Percentiles rank a stretch among this genome's conserved stretches.
Conservation (phyloP, 345 rosid species). For the Ceriops zippeliana region DNA sequence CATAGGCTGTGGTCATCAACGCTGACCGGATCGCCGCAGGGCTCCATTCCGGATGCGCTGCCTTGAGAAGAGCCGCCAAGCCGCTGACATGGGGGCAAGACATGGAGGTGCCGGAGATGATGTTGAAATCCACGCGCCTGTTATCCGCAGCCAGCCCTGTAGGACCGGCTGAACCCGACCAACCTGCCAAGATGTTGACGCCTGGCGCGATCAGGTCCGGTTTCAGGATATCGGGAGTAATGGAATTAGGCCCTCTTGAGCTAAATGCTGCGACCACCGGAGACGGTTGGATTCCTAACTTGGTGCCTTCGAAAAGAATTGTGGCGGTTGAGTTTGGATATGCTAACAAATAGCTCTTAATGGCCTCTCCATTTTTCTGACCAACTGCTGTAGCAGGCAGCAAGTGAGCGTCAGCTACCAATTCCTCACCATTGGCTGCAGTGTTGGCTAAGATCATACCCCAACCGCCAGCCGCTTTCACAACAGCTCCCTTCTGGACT, state of each 20-base stretch:
- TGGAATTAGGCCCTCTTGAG: slow-evolving; percentile 30
- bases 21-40: slow-evolving; percentile 29
- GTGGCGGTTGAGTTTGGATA: slow-evolving; percentile 28
- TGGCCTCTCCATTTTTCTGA: slow-evolving; percentile 20
- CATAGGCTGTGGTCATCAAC: slow-evolving; percentile 35
- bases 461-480: slow-evolving; percentile 28
- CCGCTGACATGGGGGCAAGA: slow-evolving; percentile 35
- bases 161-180: slow-evolving; percentile 28
- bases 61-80: slow-evolving; percentile 23
- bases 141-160: slow-evolving; percentile 20
- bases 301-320: slow-evolving; percentile 27
- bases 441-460: slow-evolving; percentile 36
- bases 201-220: slow-evolving; percentile 35
- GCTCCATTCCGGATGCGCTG: slow-evolving; percentile 29
- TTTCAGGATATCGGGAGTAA: slow-evolving; percentile 22
- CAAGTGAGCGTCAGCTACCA: slow-evolving; percentile 30
- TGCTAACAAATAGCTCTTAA: slow-evolving; percentile 14
- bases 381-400: slow-evolving; percentile 30
- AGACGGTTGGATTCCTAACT: slow-evolving; percentile 29
- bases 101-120: slow-evolving; percentile 35
- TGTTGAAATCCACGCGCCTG: slow-evolving; percentile 28
- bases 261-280: slow-evolving; percentile 36
- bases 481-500: slow-evolving; percentile 32
- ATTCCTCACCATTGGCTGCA: slow-evolving; percentile 24
- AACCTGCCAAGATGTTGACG: slow-evolving; percentile 33